Evolutionary conservation across 108 stramenopile species (phyloP).

Genomic region (Schizochytrium sp.): DNA sequence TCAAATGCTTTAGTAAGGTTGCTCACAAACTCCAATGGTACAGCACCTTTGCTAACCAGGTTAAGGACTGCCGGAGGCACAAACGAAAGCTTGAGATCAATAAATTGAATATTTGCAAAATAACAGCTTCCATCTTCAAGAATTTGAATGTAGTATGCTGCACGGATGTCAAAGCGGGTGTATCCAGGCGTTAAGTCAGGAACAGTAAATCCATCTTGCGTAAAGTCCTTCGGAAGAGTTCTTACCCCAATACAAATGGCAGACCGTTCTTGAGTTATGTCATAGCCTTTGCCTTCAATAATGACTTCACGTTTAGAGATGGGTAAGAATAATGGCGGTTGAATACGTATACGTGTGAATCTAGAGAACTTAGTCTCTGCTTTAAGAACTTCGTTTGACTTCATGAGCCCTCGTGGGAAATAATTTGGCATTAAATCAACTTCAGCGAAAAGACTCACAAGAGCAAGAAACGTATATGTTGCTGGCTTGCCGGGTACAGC

Average conservation of each 20-base stretch:
- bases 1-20: neutral
- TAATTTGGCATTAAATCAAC: slow-evolving; percentile 56
- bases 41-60: slow-evolving; percentile 33
- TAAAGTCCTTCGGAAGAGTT: slow-evolving; percentile 18
- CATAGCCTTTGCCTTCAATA: slow-evolving; percentile 47
- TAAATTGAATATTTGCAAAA: slow-evolving; percentile 1
- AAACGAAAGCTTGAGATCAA: slow-evolving; percentile 50
- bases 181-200: neutral
- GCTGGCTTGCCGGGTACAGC: slow-evolving; percentile 30
- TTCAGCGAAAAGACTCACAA: slow-evolving; percentile 26
- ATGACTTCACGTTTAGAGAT: slow-evolving; percentile 39
- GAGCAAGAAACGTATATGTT: slow-evolving; percentile 43
- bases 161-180: slow-evolving; percentile 27
- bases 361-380: slow-evolving; percentile 53
- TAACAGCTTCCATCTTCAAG: slow-evolving; percentile 6
- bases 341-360: slow-evolving; percentile 19
- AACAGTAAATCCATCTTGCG: slow-evolving; percentile 22
- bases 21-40: slow-evolving; percentile 39
- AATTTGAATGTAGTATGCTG: slow-evolving; percentile 39
- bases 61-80: slow-evolving; percentile 26
- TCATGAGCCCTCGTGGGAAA: slow-evolving; percentile 41
- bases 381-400: slow-evolving; percentile 2
- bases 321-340: slow-evolving; percentile 10
- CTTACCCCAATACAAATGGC: slow-evolving; percentile 22
- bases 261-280: slow-evolving; percentile 53